phyloP scores from a whole-genome alignment of 257 asterid genomes.

The Solanum sejunctum region DNA sequence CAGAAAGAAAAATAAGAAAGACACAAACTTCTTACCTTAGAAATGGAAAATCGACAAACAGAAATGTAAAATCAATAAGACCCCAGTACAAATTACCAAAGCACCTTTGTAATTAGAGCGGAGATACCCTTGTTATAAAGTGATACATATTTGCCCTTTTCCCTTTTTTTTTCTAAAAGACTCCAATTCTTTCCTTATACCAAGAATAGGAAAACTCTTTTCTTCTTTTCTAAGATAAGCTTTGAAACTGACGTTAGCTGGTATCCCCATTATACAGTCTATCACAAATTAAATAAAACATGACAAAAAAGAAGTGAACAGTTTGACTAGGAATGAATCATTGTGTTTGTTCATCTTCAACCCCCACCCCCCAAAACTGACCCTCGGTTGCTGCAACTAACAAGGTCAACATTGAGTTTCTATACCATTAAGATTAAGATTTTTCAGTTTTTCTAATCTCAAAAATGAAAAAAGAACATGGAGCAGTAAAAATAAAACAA shows the following conservation, averaged over 20 bases:
- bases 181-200: neutral
- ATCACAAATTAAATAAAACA: slow-evolving; percentile 6
- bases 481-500: neutral
- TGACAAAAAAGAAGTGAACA: neutral
- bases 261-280: neutral
- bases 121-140: neutral
- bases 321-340: neutral
- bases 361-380: neutral
- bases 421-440: neutral
- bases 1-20: neutral
- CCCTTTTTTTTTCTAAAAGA: neutral
- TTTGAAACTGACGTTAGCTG: neutral
- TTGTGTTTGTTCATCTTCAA: neutral
- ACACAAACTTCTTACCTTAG: neutral
- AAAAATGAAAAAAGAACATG: neutral
- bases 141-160: neutral
- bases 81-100: neutral
- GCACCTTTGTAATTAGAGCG: neutral
- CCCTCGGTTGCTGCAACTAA: neutral
- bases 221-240: neutral
- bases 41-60: neutral
- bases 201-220: neutral
- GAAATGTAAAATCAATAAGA: neutral
- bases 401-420: neutral
- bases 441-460: neutral